These are phyloP conservation scores for Saccharum officinarum DNA, from an alignment of 176 grass and related monocot genomes.

Conservation along the genomic window DNA sequence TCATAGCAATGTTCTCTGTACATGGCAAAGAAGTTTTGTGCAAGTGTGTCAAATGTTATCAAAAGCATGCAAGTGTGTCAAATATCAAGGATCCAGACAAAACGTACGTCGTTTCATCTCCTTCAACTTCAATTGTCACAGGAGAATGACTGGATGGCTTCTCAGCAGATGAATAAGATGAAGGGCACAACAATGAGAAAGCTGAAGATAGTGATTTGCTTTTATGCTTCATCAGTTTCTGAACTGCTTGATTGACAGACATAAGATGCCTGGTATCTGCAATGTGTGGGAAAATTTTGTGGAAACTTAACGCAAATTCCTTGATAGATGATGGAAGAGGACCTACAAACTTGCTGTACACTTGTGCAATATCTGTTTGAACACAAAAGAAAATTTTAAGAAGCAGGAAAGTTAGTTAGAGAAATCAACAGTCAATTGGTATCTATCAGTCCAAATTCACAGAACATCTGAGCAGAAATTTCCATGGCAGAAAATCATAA, in stretches of 20 bases:
- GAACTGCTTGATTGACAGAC: conserved; percentile 50
- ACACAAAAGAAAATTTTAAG: conserved; percentile 36
- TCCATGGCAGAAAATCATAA: background rate
- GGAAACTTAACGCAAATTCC: conserved; percentile 62
- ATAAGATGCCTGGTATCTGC: conserved; percentile 90
- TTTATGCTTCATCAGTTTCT: conserved; percentile 67
- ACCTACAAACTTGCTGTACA: conserved; percentile 88
- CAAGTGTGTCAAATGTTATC: conserved; percentile 22
- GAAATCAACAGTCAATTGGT: conserved; percentile 1
- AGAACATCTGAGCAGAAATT: background rate
- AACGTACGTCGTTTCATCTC: conserved; percentile 68
- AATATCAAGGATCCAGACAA: conserved; percentile 31
- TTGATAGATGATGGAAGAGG: conserved; percentile 79
- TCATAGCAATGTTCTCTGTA: background rate
- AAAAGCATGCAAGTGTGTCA: background rate
- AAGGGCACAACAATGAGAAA: conserved; percentile 76
- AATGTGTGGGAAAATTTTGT: conserved; percentile 72
- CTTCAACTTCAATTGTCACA: conserved; percentile 71
- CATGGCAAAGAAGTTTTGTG: conserved; percentile 27
- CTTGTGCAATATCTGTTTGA: conserved; percentile 79
- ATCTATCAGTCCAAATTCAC: background rate
- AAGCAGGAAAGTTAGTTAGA: conserved; percentile 21
- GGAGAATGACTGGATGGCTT: conserved; percentile 30
- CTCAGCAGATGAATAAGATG: conserved; percentile 30
- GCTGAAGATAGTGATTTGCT: conserved; percentile 93